Base-by-base conservation (phyloP, 441 rosid genomes). In the Euphorbia schlechtendalii region DNA sequence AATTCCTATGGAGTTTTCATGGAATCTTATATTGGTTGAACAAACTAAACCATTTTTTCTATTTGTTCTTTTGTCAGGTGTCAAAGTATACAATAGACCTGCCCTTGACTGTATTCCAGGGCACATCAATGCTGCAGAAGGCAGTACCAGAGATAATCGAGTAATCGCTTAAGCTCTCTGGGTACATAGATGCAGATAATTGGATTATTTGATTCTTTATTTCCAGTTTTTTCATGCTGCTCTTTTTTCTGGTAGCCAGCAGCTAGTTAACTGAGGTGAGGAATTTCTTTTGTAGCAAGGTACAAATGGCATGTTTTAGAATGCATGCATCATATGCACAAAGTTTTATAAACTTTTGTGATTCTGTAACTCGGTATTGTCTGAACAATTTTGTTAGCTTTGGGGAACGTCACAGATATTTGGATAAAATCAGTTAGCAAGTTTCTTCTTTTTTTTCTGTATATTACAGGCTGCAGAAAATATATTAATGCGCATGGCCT, bases 61-160 rank as follows among this genome's bases (percentile, higher is more conserved):
- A 65, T 14, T 46, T 8, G 71, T 43, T 43, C 14, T 43, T 43
- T 49, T 67, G n/a, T 32, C 88, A 93, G 99, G 48, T 88, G 81
- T 77, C 54, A 61, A 73, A 76, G 71, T 86, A 83, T 82, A 84
- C 87, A 72, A 82, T 73, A 69, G 85, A 87, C 65, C 71, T 81
- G 62, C 96, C 84, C 77, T 83, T 94, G 45, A 91, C 97, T 2
- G 79, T 94, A 55, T 91, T 91, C 68, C 83, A 84, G 69, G 97
- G 96, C 64, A 94, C 96, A 34, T 78, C 87, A 46, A 82, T 90
- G 88, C 77, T 94, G 45, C 96, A 90, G 83, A 94, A 87, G 80
- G 81, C 82, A 77, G 87, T 93, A 60, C 84, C 74, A 51, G 56
- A 0, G 73, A 56, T 28, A 43, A 32, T 24, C 32, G 57, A 59